Conservation (phyloP, 805 yeast species). For the Metschnikowia gruessii region DNA sequence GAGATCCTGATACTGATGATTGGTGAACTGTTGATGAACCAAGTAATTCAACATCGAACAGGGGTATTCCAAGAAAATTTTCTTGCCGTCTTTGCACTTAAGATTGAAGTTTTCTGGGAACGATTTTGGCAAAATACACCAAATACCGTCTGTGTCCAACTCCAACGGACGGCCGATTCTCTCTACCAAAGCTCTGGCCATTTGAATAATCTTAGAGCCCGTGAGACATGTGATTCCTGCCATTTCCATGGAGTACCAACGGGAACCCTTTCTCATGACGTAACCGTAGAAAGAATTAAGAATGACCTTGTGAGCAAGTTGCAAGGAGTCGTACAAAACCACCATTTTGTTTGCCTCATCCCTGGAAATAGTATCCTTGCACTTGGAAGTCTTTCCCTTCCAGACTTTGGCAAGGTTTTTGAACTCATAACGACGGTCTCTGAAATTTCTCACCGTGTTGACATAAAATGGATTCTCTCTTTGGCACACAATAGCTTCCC, state of each 20-base stretch:
- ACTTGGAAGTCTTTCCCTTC: slow-evolving; percentile 73
- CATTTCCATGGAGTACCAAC: slow-evolving; percentile 99
- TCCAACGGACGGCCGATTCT: slow-evolving; percentile 93
- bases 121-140: slow-evolving; percentile 94
- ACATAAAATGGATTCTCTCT: slow-evolving; percentile 97
- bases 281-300: slow-evolving; percentile 96
- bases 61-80: slow-evolving; percentile 78
- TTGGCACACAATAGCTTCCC: slow-evolving; percentile 95
- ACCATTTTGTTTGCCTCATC: slow-evolving; percentile 96
- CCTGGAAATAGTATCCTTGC: slow-evolving; percentile 55
- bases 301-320: slow-evolving; percentile 95
- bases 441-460: slow-evolving; percentile 86
- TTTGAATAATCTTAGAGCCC: slow-evolving; percentile 96
- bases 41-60: slow-evolving; percentile 93
- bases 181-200: slow-evolving; percentile 91
- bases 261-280: slow-evolving; percentile 97
- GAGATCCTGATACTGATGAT: slow-evolving; percentile 88
- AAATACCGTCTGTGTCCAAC: slow-evolving; percentile 97
- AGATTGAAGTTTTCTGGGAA: slow-evolving; percentile 88
- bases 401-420: slow-evolving; percentile 91
- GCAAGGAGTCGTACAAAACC: slow-evolving; percentile 89
- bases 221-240: slow-evolving; percentile 98
- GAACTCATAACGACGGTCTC: slow-evolving; percentile 95
- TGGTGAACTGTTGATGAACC: slow-evolving; percentile 88
- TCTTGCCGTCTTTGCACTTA: slow-evolving; percentile 72